phyloP scores from a whole-genome alignment of 1,284 basidiomycete genomes.

The Meripilus lineatus region DNA sequence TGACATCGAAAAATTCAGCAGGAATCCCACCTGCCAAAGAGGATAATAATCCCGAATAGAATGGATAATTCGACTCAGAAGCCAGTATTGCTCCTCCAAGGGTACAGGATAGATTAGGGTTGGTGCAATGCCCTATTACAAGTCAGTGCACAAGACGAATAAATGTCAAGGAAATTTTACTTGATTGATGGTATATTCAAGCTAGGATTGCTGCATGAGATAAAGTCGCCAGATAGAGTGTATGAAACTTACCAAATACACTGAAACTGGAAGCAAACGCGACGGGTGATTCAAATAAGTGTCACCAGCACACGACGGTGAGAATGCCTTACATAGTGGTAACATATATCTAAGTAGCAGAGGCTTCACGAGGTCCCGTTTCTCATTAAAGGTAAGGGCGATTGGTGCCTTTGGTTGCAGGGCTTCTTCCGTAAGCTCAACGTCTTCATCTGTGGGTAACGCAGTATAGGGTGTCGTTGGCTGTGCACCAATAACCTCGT shows the following conservation, averaged over 20 bases:
- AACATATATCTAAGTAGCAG: conserved; percentile 76
- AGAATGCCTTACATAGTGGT: conserved; percentile 59
- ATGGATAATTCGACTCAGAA: conserved; percentile 76
- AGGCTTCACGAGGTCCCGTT: conserved; percentile 72
- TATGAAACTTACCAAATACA: conserved; percentile 60
- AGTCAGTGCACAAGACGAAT: background rate
- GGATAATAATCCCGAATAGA: conserved; percentile 93
- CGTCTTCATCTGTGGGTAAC: conserved; percentile 41
- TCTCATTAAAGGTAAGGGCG: conserved; percentile 61
- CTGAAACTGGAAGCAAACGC: conserved; percentile 49
- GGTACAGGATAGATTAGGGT: conserved; percentile 91
- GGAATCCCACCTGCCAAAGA: conserved; percentile 71
- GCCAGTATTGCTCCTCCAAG: conserved; percentile 44
- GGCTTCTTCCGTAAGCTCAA: conserved; percentile 11
- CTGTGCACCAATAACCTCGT: conserved; percentile 27
- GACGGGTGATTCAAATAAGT: too few relatives aligned
- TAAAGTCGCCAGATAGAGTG: background rate
- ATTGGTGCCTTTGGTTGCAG: conserved; percentile 28
- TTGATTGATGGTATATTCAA: conserved; percentile 93
- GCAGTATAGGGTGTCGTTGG: conserved; percentile 47
- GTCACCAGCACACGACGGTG: background rate
- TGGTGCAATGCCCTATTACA: conserved; percentile 74
- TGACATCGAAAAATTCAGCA: background rate
- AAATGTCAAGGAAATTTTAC: conserved; percentile 33
- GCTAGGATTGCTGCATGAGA: conserved; percentile 37